Conservation (phyloP, 345 rosid genomes). For the Salix purpurea region DNA sequence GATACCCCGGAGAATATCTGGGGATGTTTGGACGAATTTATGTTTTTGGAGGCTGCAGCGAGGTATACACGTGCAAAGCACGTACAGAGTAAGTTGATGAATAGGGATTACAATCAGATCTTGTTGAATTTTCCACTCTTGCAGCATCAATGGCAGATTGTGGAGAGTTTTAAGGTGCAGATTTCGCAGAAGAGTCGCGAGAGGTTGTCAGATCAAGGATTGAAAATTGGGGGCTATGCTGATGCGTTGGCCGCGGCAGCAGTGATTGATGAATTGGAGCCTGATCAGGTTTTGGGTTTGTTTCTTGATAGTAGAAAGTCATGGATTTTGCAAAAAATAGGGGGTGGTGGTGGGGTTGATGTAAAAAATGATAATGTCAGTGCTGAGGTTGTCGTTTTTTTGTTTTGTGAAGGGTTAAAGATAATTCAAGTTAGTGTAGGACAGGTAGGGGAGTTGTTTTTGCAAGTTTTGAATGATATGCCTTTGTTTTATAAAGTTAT, state of each 20-base stretch:
- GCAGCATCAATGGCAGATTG: conserved; percentile 97
- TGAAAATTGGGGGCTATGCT: conserved; percentile 56
- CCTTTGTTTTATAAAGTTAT: conserved; percentile 82
- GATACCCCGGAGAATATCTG: conserved; percentile 94
- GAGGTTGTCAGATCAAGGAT: conserved; percentile 66
- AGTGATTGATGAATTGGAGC: conserved; percentile 75
- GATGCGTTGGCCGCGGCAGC: conserved; percentile 89
- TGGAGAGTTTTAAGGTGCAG: conserved; percentile 90
- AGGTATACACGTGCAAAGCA: conserved; percentile 81
- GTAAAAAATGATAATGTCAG: conserved; percentile 23
- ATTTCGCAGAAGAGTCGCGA: conserved; percentile 91
- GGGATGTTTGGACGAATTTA: conserved; percentile 90
- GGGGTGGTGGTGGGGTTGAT: conserved; percentile 38
- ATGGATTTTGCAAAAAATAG: conserved; percentile 73
- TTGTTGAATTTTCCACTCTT: conserved; percentile 75
- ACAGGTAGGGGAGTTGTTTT: conserved; percentile 88
- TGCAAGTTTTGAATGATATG: conserved; percentile 84
- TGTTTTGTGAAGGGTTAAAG: conserved; percentile 69
- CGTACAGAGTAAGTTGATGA: conserved; percentile 50
- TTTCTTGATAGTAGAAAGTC: conserved; percentile 75
- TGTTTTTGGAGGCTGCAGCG: conserved; percentile 82
- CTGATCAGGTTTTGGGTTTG: conserved; percentile 56
- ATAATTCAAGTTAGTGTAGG: conserved; percentile 77
- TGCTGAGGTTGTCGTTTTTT: conserved; percentile 38
- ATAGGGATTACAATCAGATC: conserved; percentile 43